These are phyloP conservation scores for Acidomyces sp. DNA, from an alignment of 495 filamentous ascomycete species.

Conservation along the genomic window DNA sequence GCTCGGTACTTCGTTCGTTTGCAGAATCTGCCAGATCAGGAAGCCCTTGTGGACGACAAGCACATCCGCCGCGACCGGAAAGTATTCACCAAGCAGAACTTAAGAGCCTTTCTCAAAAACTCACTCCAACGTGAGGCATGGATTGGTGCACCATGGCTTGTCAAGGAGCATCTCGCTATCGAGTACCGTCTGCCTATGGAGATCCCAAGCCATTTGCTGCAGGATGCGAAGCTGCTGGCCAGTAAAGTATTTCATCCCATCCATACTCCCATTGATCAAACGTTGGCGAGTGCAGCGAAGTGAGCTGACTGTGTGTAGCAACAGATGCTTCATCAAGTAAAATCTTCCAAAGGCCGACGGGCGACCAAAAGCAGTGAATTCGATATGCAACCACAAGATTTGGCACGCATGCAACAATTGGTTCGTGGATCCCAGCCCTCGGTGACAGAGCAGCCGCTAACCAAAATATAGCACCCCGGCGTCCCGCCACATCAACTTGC, in stretches of 20 bases:
- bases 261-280: background rate
- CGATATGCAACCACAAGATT: conserved; percentile 9
- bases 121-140: conserved; percentile 82
- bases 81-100: conserved; percentile 86
- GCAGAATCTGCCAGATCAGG: conserved; percentile 52
- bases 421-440: background rate
- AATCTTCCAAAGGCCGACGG: conserved; percentile 4
- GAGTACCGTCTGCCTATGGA: conserved; percentile 72
- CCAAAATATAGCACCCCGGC: conserved; percentile 4
- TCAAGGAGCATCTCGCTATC: conserved; percentile 73
- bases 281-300: background rate
- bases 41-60: conserved; percentile 65
- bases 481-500: conserved; percentile 6
- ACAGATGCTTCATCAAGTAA: conserved; percentile 15
- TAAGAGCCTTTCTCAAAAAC: conserved; percentile 90
- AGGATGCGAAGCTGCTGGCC: conserved; percentile 35
- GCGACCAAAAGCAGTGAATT: conserved; percentile 7
- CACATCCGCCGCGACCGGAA: conserved; percentile 81
- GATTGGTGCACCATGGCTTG: conserved; percentile 90
- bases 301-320: background rate
- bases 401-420: conserved; percentile 11
- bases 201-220: conserved; percentile 69
- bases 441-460: background rate
- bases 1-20: conserved; percentile 72
- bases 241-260: conserved; percentile 11